A percentile compares a stretch with the other conserved stretches of the same genome.
These are phyloP conservation scores for Typha latifolia DNA, from an alignment of 176 grass and related monocot genomes.

Conservation along the genomic window DNA sequence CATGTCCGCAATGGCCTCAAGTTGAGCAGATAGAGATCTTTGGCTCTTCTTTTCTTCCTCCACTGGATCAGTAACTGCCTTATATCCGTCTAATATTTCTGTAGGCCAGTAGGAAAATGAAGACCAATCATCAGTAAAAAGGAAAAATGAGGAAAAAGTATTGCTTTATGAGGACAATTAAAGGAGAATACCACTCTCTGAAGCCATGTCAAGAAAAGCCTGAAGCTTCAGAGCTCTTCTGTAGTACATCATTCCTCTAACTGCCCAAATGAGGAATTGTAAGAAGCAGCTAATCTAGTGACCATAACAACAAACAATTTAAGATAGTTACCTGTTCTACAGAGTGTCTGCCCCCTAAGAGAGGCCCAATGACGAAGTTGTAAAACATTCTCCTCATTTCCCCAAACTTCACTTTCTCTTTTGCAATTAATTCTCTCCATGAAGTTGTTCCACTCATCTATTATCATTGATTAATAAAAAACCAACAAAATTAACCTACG, in stretches of 20 bases:
- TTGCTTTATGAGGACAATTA: conserved; percentile 1
- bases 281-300: not conserved
- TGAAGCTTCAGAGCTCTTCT: conserved; percentile 89
- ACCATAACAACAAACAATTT: not conserved
- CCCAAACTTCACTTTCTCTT: conserved; percentile 84
- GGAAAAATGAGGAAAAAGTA: conserved; percentile 5
- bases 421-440: conserved; percentile 87
- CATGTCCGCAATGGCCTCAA: conserved; percentile 82
- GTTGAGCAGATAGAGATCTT: conserved; percentile 63
- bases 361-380: conserved; percentile 93
- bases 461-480: conserved; percentile 18
- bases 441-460: conserved; percentile 99
- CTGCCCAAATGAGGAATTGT: conserved; percentile 34
- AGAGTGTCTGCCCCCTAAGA: conserved; percentile 87
- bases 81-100: conserved; percentile 92
- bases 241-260: conserved; percentile 99
- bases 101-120: conserved; percentile 14
- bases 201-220: conserved; percentile 98
- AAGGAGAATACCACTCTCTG: conserved; percentile 61
- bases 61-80: conserved; percentile 48
- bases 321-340: conserved; percentile 62
- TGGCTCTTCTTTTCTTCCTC: conserved; percentile 73
- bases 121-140: conserved; percentile 11
- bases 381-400: conserved; percentile 84
- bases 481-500: not conserved